Base-by-base conservation (phyloP, 1,284 basidiomycete species). In the Moesziomyces parantarcticus region DNA sequence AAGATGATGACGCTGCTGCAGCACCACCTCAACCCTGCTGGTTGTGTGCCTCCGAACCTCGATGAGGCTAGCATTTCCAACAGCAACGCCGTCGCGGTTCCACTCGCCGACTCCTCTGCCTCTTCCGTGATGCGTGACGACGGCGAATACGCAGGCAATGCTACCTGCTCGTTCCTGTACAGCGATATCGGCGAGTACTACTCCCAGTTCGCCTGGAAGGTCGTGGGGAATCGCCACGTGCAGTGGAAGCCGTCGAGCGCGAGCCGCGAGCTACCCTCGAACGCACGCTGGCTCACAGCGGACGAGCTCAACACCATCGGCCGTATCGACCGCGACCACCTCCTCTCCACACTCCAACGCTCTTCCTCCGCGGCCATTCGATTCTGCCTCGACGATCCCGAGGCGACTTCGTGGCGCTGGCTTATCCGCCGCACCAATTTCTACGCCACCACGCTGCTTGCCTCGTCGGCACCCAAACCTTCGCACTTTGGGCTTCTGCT, bases 181-280 rank as follows among this genome's bases (percentile, higher is more conserved):
- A 90, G 89, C 78, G 90, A 90, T 70, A 84, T 91, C 25, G 89
- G 90, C 3, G 75, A 85, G 0, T 89, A 89, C 78, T 91, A 91
- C 79, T 71, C 65, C 7, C 62, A 71, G 3, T 87, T 87, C 55
- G 88, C 88, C 2, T 75, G 72, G 72, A 50, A 55, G n/a, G 58
- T 67, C 1, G 58, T 58, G 0, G 67, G 64, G 3, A 56, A 58
- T 22, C 63, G 64, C 14, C 67, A 70, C 41, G 51, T 72, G 23
- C 60, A 67, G 36, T 75, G 72, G 72, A 45, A 48, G 21, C 63
- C 55, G 14, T 14, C 34, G 10, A 36, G 10, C 16, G 2, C 34
- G 10, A 14, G 14, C 34, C 10, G 3, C 14, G 34, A 36, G 13
- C 26, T 61, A 7, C 58, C 62, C 3, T 44, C 57, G 3, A 46